phyloP scores from a whole-genome alignment of 805 yeast species.

The Starmerella bombi region DNA sequence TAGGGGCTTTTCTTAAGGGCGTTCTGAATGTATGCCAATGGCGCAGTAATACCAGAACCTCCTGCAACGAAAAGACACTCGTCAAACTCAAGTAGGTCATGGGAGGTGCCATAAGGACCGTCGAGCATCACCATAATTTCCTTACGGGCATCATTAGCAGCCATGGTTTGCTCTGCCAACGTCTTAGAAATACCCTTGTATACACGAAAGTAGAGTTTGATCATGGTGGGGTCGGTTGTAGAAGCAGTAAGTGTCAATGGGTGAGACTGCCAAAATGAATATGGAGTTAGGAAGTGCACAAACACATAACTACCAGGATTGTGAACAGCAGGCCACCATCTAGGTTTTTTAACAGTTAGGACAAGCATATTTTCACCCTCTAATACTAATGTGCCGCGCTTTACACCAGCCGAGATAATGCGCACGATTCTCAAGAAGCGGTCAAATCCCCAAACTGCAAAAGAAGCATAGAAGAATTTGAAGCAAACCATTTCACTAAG shows the following conservation, averaged over 20 bases:
- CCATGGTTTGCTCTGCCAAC: constrained; percentile 2
- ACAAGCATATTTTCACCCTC: constrained; percentile 17
- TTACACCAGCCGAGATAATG: constrained; percentile 23
- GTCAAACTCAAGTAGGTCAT: constrained; percentile 39
- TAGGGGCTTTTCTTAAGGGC: constrained; percentile 29
- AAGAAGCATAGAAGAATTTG: constrained; percentile 37
- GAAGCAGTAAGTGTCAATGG: constrained; percentile 42
- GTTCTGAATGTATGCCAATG: constrained; percentile 15
- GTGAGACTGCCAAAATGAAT: constrained; percentile 55
- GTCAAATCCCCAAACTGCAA: constrained; percentile 62
- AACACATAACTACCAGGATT: constrained; percentile 45
- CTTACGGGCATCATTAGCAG: constrained; percentile 7
- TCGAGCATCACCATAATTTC: constrained; percentile 31
- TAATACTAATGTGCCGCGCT: constrained; percentile 3
- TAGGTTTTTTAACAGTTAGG: constrained; percentile 30
- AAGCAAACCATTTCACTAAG: constrained; percentile 13
- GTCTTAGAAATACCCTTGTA: constrained; percentile 43
- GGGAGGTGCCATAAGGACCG: constrained; percentile 56
- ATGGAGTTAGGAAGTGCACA: constrained; percentile 37
- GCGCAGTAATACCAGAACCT: constrained; percentile 58
- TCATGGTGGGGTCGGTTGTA: constrained; percentile 11
- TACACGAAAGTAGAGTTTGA: constrained; percentile 19
- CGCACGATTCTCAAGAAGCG: constrained; percentile 44
- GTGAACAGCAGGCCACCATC: constrained; percentile 31
- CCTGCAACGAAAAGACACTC: constrained; percentile 53